Conservation (phyloP, 305 asterid species). For the Andrographis paniculata region DNA sequence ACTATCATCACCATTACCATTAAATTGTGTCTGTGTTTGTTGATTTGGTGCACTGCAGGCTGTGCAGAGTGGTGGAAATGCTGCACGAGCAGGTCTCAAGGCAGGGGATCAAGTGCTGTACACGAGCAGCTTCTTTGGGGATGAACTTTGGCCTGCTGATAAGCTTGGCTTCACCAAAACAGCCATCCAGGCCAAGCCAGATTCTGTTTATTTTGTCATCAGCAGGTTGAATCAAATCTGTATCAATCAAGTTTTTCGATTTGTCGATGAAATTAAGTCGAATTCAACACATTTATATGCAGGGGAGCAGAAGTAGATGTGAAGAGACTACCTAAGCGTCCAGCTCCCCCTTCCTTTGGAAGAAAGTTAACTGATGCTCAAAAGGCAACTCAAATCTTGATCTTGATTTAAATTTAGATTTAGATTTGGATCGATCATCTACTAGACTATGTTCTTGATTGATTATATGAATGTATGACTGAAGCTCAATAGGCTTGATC, state of each 20-base stretch:
- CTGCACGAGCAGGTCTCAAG: constrained; percentile 93
- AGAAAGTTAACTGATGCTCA: constrained; percentile 76
- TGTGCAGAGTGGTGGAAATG: constrained; percentile 85
- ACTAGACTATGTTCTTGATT: too few relatives aligned
- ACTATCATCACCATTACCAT: background rate
- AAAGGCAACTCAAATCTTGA: constrained; percentile 39
- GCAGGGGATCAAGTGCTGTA: constrained; percentile 84
- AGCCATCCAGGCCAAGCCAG: constrained; percentile 91
- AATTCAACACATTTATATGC: constrained; percentile 11
- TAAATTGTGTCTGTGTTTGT: background rate
- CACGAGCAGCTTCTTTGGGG: constrained; percentile 98
- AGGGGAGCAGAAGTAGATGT: constrained; percentile 88
- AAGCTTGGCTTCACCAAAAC: constrained; percentile 95
- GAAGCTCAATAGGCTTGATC: too few relatives aligned
- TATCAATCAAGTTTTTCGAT: too few relatives aligned
- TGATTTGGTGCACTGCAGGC: too few relatives aligned
- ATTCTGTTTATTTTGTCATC: constrained; percentile 82
- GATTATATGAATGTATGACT: too few relatives aligned
- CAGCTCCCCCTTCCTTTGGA: constrained; percentile 93
- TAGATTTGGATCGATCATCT: too few relatives aligned
- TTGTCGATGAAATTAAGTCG: too few relatives aligned
- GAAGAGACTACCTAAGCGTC: constrained; percentile 80
- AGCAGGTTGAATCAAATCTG: constrained; percentile 49
- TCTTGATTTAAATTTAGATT: background rate
- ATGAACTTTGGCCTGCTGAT: constrained; percentile 98